Percentiles rank a stretch among this genome's conserved stretches.
Evolutionary conservation across 2,329 filamentous ascomycete genomes (phyloP).

Genomic region (Capronia americana): DNA sequence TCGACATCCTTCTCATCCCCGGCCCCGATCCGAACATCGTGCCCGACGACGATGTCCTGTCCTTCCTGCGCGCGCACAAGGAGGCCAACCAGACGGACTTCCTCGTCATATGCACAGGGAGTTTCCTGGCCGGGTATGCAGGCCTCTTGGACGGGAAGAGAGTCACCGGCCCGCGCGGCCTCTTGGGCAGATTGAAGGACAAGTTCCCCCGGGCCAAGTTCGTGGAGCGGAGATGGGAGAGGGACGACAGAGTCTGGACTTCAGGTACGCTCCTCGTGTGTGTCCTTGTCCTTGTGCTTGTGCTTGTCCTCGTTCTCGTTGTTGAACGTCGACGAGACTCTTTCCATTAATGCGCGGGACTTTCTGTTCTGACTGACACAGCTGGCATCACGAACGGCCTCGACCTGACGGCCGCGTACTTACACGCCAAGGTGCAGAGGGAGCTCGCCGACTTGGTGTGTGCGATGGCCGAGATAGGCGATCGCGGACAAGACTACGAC

Average conservation of each 20-base stretch:
- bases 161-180: slow-evolving; percentile 33
- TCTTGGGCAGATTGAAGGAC: slow-evolving; percentile 33
- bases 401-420: slow-evolving; percentile 45
- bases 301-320: too few species aligned
- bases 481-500: slow-evolving; percentile 42
- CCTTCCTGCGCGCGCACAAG: slow-evolving; percentile 46
- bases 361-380: not conserved
- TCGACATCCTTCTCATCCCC: slow-evolving; percentile 49
- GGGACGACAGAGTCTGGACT: slow-evolving; percentile 45
- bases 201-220: slow-evolving; percentile 34
- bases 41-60: slow-evolving; percentile 41
- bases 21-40: slow-evolving; percentile 45
- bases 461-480: slow-evolving; percentile 45
- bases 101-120: slow-evolving; percentile 39
- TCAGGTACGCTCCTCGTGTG: slow-evolving; percentile 33
- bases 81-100: slow-evolving; percentile 39
- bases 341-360: not conserved
- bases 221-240: slow-evolving; percentile 40
- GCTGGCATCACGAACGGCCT: slow-evolving; percentile 43
- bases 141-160: slow-evolving; percentile 37
- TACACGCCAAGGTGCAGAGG: slow-evolving; percentile 39
- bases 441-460: slow-evolving; percentile 46
- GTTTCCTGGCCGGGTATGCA: slow-evolving; percentile 32
- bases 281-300: too few species aligned
- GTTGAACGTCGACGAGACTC: not conserved